phyloP scores from a whole-genome alignment of 2,329 filamentous ascomycete species.

The Podosphaera leucotricha region DNA sequence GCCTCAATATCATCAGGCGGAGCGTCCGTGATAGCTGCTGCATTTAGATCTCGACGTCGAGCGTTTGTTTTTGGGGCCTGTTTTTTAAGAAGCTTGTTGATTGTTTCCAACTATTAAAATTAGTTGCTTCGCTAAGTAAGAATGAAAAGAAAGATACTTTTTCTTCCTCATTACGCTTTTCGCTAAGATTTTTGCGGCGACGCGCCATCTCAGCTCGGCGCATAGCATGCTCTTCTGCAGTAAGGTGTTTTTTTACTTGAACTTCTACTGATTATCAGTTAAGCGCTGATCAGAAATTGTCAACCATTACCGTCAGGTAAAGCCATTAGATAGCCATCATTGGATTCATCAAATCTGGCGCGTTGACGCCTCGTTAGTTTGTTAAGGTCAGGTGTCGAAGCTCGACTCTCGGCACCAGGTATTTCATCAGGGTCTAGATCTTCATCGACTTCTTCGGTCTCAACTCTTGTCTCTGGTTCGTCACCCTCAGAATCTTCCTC shows the following conservation, averaged over 20 bases:
- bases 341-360: conserved; percentile 29
- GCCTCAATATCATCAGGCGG: conserved; percentile 24
- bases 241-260: conserved; percentile 50
- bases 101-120: conserved; percentile 50
- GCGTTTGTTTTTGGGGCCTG: conserved; percentile 53
- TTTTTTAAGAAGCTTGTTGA: conserved; percentile 74
- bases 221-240: conserved; percentile 51
- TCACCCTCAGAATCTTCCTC: conserved; percentile 22
- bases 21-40: conserved; percentile 20
- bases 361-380: conserved; percentile 47
- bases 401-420: conserved; percentile 25
- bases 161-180: conserved; percentile 58
- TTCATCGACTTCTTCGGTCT: conserved; percentile 18
- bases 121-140: conserved; percentile 1
- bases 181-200: conserved; percentile 47
- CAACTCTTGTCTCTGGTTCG: conserved; percentile 20
- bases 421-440: conserved; percentile 17
- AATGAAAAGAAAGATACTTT: conserved; percentile 26
- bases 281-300: neutral
- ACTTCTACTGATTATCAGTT: conserved; percentile 24
- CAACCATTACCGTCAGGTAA: conserved; percentile 18
- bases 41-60: conserved; percentile 17
- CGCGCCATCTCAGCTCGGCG: conserved; percentile 51
- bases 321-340: conserved; percentile 20
- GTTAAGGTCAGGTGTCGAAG: conserved; percentile 35